A percentile compares a stretch with the other conserved stretches of the same genome.
phyloP scores from a whole-genome alignment of 2,329 filamentous ascomycete genomes.

The Arthrobotrys sinensis region DNA sequence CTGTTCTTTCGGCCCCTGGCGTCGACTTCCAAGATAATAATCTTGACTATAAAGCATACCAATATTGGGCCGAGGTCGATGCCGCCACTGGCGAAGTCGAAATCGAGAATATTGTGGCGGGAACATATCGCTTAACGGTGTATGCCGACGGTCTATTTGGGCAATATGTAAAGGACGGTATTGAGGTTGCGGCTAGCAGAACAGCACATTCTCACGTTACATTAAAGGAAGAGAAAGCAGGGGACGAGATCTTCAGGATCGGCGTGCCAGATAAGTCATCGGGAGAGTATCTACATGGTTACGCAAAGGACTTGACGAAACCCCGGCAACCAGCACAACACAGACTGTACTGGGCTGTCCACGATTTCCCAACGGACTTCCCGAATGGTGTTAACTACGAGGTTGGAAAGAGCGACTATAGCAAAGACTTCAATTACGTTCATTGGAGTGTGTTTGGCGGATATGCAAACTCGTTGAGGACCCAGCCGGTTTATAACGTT shows the following conservation, averaged over 20 bases:
- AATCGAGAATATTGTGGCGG: conserved; percentile 73
- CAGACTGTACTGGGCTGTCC: conserved; percentile 75
- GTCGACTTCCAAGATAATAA: conserved; percentile 75
- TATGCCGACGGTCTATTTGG: conserved; percentile 77
- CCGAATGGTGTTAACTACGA: conserved; percentile 74
- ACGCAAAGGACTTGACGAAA: conserved; percentile 70
- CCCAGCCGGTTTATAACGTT: conserved; percentile 68
- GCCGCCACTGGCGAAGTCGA: conserved; percentile 69
- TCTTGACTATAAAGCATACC: conserved; percentile 72
- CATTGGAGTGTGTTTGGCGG: conserved; percentile 78
- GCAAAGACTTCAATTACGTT: conserved; percentile 75
- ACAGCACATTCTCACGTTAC: conserved; percentile 67
- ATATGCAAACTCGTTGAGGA: conserved; percentile 71
- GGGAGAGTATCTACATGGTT: conserved; percentile 75
- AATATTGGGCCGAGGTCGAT: conserved; percentile 75
- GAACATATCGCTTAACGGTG: conserved; percentile 75
- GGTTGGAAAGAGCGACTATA: conserved; percentile 72
- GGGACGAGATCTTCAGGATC: conserved; percentile 75
- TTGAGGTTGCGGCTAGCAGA: conserved; percentile 69
- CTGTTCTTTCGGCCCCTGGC: conserved; percentile 72
- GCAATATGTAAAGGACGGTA: conserved; percentile 72
- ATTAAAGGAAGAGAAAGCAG: conserved; percentile 74
- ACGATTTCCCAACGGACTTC: conserved; percentile 75
- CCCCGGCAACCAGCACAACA: conserved; percentile 74
- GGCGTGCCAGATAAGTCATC: conserved; percentile 76